Conservation (phyloP, 441 rosid genomes). For the Viola pubescens region DNA sequence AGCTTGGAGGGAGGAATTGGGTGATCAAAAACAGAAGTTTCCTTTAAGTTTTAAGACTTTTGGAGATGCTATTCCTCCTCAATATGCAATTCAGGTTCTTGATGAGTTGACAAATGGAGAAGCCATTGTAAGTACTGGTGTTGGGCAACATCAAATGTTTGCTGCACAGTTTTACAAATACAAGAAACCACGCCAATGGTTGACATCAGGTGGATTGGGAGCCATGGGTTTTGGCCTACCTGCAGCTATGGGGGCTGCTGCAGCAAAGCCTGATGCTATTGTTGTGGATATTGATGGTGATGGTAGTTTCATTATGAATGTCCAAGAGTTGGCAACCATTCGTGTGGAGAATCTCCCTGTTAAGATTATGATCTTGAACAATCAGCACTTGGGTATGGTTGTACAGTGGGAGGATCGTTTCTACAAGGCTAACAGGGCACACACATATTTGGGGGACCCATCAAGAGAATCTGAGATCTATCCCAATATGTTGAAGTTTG, state of each 20-base stretch:
- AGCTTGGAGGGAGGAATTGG: constrained; percentile 66
- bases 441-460: constrained; percentile 79
- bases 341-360: constrained; percentile 79
- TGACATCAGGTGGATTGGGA: constrained; percentile 85
- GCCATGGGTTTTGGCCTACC: constrained; percentile 99
- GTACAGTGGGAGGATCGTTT: constrained; percentile 94
- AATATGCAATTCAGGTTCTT: constrained; percentile 74
- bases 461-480: constrained; percentile 59
- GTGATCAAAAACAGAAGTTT: constrained; percentile 50
- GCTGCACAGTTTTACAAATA: constrained; percentile 97
- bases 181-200: constrained; percentile 80
- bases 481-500: constrained; percentile 76
- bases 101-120: constrained; percentile 77
- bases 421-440: constrained; percentile 89
- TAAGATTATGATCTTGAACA: constrained; percentile 69
- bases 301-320: constrained; percentile 91
- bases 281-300: constrained; percentile 94
- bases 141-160: constrained; percentile 99
- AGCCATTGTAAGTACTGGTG: constrained; percentile 91
- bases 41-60: constrained; percentile 73
- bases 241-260: constrained; percentile 93
- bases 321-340: constrained; percentile 85
- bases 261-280: constrained; percentile 69
- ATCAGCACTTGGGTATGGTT: constrained; percentile 98
- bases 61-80: constrained; percentile 87